Base-by-base conservation (phyloP, 2,329 filamentous ascomycete genomes). In the Akanthomyces uredinophilus region DNA sequence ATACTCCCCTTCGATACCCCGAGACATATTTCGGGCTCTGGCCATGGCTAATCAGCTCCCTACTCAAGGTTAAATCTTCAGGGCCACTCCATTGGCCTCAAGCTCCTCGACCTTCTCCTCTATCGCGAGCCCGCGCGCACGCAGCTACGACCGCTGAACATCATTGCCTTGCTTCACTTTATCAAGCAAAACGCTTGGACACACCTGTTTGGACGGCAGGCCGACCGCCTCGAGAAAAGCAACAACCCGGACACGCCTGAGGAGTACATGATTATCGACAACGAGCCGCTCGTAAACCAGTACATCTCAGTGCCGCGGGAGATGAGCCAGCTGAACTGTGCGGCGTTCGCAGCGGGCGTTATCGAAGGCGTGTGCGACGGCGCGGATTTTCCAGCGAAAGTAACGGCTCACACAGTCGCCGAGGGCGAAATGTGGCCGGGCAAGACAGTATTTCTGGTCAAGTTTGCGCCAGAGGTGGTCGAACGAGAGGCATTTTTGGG, bases 231-330 rank as follows among this genome's bases (percentile, higher is more conserved):
- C 63, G 95, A 99, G 78, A 93, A 95, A 77, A 91, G 87, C 63
- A 87, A 87, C 60, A 88, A 91, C 70, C 88, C 90, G 10, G 85
- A 88, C 59, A 94, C 92, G 58, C 88, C 91, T 10, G 92, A 95
- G 69, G 94, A 98, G 79, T 99, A 98, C 81, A 98, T 99, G 94
- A 95, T 99, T 70, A 91, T 93, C 70, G 95, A 99, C 78, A 98
- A 99, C 77, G 95, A 98, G 74, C 95, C 95, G 24, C 82, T 98
- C 56, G 94, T 98, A 44, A 98, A 97, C 76, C 88, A 89, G 65
- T 98, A 95, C 78, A 90, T 99, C 72, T 92, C 87, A 69, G 89
- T 98, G 59, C 95, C 95, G 18, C 89, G 89, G 71, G 95, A 99
- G 77, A 96, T 99, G 91, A 92, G 85, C 76, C 91, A 95, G 83